phyloP scores from a whole-genome alignment of 371 early-diverging fungal genomes.

The Zopfochytrium polystomum region DNA sequence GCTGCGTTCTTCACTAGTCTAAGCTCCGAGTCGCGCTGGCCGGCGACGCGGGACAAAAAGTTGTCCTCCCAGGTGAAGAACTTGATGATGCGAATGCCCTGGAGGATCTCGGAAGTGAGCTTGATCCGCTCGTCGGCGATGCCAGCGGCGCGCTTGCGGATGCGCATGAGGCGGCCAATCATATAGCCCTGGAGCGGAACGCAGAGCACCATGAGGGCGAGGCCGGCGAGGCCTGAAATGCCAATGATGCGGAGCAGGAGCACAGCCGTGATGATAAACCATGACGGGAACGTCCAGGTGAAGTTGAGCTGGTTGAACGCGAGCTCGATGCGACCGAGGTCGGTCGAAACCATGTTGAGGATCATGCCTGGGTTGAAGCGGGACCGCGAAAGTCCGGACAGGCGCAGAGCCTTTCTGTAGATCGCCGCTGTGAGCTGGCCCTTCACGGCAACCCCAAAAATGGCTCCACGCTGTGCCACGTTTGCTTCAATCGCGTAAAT shows the following conservation, averaged over 20 bases:
- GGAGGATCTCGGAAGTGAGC: constrained; percentile 31
- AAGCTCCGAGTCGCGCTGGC: constrained; percentile 54
- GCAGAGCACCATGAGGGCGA: constrained; percentile 25
- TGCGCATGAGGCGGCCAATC: constrained; percentile 18
- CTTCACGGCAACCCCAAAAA: constrained; percentile 13
- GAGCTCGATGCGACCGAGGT: constrained; percentile 29
- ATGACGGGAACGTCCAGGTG: constrained; percentile 29
- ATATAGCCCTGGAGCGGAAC: constrained; percentile 29
- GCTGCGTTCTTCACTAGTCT: constrained; percentile 15
- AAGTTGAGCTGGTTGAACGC: constrained; percentile 26
- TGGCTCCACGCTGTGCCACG: background rate
- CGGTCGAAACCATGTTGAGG: constrained; percentile 37
- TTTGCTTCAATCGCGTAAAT: background rate
- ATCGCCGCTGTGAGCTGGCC: constrained; percentile 21
- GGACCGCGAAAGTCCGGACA: constrained; percentile 21
- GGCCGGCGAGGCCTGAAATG: constrained; percentile 30
- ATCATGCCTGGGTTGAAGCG: constrained; percentile 31
- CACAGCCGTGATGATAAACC: constrained; percentile 21
- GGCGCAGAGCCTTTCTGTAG: constrained; percentile 19
- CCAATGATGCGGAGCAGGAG: constrained; percentile 27
- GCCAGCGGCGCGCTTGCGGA: constrained; percentile 19
- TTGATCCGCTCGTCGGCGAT: constrained; percentile 35
- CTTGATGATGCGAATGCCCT: constrained; percentile 43
- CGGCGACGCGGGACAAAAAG: constrained; percentile 39
- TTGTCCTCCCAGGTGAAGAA: constrained; percentile 38